phyloP scores from a whole-genome alignment of 805 yeast species.

The Suhomyces prunicola region DNA sequence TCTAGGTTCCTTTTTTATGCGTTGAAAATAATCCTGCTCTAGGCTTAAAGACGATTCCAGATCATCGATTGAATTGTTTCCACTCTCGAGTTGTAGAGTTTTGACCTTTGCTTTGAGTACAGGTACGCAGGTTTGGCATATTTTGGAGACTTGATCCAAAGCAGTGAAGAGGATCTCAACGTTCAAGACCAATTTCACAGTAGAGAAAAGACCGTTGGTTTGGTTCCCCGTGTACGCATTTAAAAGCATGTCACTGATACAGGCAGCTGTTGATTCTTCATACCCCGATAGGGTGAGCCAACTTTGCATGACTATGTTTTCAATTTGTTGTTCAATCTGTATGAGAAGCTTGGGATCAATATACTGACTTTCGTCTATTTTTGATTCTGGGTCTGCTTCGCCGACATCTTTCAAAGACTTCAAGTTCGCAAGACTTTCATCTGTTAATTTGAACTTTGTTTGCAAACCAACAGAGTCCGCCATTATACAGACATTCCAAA shows the following conservation, averaged over 20 bases:
- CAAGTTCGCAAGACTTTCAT: conserved; percentile 9
- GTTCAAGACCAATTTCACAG: conserved; percentile 69
- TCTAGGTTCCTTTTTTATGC: conserved; percentile 65
- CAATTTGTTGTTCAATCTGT: conserved; percentile 62
- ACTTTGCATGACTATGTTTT: conserved; percentile 54
- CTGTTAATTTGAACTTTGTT: conserved; percentile 11
- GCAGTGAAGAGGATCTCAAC: conserved; percentile 77
- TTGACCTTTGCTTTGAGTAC: conserved; percentile 5
- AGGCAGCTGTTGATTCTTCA: conserved; percentile 87
- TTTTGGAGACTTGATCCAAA: conserved; percentile 44
- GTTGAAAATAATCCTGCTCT: conserved; percentile 32
- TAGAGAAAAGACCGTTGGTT: conserved; percentile 59
- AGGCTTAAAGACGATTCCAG: conserved; percentile 8
- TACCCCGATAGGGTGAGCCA: conserved; percentile 87
- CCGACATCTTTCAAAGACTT: conserved; percentile 6
- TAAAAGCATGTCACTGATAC: conserved; percentile 88
- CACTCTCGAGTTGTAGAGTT: conserved; percentile 1
- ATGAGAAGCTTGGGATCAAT: conserved; percentile 47
- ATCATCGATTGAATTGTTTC: conserved; percentile 6
- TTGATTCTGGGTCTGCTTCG: conserved; percentile 10
- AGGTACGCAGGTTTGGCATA: conserved; percentile 7
- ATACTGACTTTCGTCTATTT: conserved; percentile 10
- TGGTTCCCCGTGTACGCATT: conserved; percentile 74
- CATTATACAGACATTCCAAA: conserved; percentile 85
- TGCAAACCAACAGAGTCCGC: conserved; percentile 55